Base-by-base conservation (phyloP, 1,139 yeast genomes). In the Torulaspora pretoriensis region DNA sequence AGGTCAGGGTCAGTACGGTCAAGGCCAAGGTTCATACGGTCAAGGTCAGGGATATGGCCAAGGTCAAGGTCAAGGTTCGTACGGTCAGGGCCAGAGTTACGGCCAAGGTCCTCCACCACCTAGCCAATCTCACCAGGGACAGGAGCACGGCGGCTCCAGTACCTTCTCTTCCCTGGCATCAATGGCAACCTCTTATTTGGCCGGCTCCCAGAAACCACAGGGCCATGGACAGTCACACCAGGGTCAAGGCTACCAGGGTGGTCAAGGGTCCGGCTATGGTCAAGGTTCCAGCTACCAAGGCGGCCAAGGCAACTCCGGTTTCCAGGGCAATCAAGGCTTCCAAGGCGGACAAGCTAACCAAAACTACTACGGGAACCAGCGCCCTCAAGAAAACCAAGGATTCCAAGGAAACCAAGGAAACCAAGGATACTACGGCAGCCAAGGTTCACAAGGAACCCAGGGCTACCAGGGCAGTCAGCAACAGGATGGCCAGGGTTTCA, bases 121-220 rank as follows among this genome's bases (percentile, higher is more conserved):
- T 25, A 50, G 52, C 9, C 48, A 35, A 14, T 16, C 40, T 23
- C 17, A 39, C 23, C 35, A 43, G 12, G 42, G 39, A 23, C 43
- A 37, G 25, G 19, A 33, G 17, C 37, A 40, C 9, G 34, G 41
- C 29, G 42, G 42, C n/a, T 34, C 39, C 3, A 26, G 50, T 17
- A 42, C 46, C 4, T 45, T 46, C 16, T 35, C 46, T 7, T 40
- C 45, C 8, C 14, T 50, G 17, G 50, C 51, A 6, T 42, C 48
- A 10, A 48, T 48, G 51, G 54, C 54, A 6, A 35, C 47, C 6
- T 42, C 48, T n/a, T 50, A 50, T 26, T 30, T 44, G 14, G 23
- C 36, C 29, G 43, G 42, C 2, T 39, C 42, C 7, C 40, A 37
- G 13, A 30, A 30, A 24, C 40, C 22, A 10, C 39, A 35, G 19